Evolutionary conservation across 257 asterid genomes (phyloP).

Genomic region (Solanum virginianum): DNA sequence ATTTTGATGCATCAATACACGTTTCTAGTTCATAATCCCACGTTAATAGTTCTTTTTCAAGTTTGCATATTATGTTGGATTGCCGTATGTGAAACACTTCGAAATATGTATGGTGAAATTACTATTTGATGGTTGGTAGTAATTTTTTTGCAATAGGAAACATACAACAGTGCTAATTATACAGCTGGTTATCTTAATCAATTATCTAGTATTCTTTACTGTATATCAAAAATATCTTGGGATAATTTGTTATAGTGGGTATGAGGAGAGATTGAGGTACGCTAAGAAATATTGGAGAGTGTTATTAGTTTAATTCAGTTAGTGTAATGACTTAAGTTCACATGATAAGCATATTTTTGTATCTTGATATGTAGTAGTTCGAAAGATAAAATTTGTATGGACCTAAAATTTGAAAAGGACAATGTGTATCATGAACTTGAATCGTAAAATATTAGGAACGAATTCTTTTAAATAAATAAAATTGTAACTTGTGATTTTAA

Average conservation of each 20-base stretch:
- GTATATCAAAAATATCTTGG: neutral
- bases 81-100: neutral
- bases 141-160: neutral
- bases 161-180: neutral
- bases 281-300: too few relatives aligned
- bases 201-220: neutral
- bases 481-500: neutral
- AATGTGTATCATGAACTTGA: too few relatives aligned
- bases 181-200: neutral
- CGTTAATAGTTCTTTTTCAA: neutral
- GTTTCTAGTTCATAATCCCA: neutral
- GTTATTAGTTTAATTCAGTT: too few relatives aligned
- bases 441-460: too few relatives aligned
- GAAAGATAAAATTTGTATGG: neutral
- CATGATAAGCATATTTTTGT: neutral
- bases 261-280: neutral
- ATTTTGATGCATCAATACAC: neutral
- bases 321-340: neutral
- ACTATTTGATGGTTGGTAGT: neutral
- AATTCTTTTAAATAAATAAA: too few relatives aligned
- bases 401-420: too few relatives aligned
- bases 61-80: neutral
- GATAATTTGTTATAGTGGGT: neutral
- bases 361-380: neutral
- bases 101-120: neutral